Base-by-base conservation (phyloP, 345 rosid species). In the Sisymbrium irio region DNA sequence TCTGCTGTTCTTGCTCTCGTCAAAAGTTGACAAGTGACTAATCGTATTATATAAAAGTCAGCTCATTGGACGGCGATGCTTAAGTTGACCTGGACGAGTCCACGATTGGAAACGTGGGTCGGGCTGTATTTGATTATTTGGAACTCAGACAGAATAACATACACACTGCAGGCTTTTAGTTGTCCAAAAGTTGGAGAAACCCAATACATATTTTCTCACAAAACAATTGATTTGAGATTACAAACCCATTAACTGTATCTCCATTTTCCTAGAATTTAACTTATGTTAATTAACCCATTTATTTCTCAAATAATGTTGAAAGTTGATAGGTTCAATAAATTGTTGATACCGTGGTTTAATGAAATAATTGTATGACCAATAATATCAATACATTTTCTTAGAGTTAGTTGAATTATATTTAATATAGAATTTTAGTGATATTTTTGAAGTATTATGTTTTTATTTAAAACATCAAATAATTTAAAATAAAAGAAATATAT, bases 121-220 rank as follows among this genome's bases (percentile, higher is more conserved):
- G 4, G 7, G 19, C 6, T 56, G 72, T 65, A 56, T 47, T 3
- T 56, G 68, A 75, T 67, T 50, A 60, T 51, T 53, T 60, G 37
- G 68, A 69, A 27, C 13, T 53, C 37, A 69, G 79, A 75, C 70
- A 76, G 54, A 51, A 41, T 61, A 69, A 69, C 59, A 69, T 65
- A 76, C 75, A 76, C 74, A 69, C 74, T 60, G 74, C 58, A 76
- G 75, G 79, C 70, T 53, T 62, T 44, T 69, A 69, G 59, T 62
- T 61, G 51, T 69, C 70, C 65, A 44, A 62, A 75, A 59, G 56
- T 51, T 75, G 33, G 79, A 42, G 70, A 69, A 69, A 69, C 70
- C 79, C 70, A 69, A 69, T 36, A 36, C 79, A 69, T 67, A n/a
- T 20, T 67, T 75, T 20, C 25, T 69, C 49, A 15, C 70, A 51